Percentiles rank a stretch among this genome's conserved stretches.
Evolutionary conservation across 129 eudicot species (phyloP).

Genomic region (Lactuca sativa): DNA sequence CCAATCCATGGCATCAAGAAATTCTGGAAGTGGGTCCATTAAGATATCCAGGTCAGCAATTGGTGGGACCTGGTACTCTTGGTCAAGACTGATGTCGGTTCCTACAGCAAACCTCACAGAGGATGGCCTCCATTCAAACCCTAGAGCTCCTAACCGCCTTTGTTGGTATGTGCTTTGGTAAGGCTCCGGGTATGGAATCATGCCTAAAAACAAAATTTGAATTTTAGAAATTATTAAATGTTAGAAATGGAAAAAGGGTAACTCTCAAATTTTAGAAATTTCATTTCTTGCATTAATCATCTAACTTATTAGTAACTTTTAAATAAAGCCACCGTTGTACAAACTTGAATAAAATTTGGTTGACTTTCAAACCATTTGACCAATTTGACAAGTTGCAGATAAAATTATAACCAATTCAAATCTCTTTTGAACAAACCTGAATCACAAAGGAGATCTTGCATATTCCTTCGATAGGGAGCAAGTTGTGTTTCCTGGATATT

Average conservation of each 20-base stretch:
- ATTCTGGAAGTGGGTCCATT: slow-evolving; percentile 86
- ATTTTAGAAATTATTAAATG: too few species aligned
- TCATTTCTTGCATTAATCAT: neutral
- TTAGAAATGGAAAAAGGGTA: too few species aligned
- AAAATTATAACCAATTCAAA: neutral
- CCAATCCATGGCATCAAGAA: slow-evolving; percentile 95
- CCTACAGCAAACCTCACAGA: slow-evolving; percentile 84
- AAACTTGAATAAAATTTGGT: too few species aligned
- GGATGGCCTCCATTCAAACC: slow-evolving; percentile 91
- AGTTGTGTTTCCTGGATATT: slow-evolving; percentile 88
- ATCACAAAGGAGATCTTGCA: slow-evolving; percentile 98
- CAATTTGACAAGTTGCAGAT: neutral
- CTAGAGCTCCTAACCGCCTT: slow-evolving; percentile 84
- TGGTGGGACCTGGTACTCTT: slow-evolving; percentile 79
- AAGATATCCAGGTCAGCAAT: slow-evolving; percentile 77
- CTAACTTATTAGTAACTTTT: too few species aligned
- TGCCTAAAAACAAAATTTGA: slow-evolving; percentile 52
- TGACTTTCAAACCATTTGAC: neutral
- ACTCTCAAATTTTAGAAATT: too few species aligned
- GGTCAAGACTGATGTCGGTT: slow-evolving; percentile 75
- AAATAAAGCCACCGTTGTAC: too few species aligned
- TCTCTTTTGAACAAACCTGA: slow-evolving; percentile 54
- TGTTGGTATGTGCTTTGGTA: slow-evolving; percentile 84
- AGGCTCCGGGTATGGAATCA: slow-evolving; percentile 97
- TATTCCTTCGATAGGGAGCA: slow-evolving; percentile 84